These are phyloP conservation scores for Peronospora farinosa DNA, from an alignment of 352 stramenopile species.

Conservation along the genomic window DNA sequence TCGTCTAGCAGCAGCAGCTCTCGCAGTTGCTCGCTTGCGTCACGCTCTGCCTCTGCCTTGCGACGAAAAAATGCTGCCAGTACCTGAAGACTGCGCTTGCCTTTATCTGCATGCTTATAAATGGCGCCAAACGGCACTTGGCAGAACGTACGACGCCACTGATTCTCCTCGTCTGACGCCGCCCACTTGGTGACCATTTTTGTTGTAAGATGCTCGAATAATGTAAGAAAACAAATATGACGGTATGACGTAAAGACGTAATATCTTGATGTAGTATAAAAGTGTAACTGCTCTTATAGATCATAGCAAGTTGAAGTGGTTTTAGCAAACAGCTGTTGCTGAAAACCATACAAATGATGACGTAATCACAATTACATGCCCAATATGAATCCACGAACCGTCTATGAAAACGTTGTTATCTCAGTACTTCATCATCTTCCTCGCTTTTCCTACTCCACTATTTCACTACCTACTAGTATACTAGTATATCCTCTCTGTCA, in stretches of 20 bases:
- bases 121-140: conserved; percentile 77
- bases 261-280: neutral
- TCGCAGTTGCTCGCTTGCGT: conserved; percentile 54
- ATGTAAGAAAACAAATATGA: conserved; percentile 5
- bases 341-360: too few relatives aligned
- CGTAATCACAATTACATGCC: neutral
- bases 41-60: conserved; percentile 58
- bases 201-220: conserved; percentile 6
- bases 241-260: neutral
- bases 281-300: conserved; percentile 5
- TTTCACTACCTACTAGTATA: conserved; percentile 34
- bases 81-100: conserved; percentile 64
- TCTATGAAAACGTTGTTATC: conserved; percentile 18
- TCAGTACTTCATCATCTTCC: conserved; percentile 1
- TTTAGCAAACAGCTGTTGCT: conserved; percentile 1
- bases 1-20: conserved; percentile 37
- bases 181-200: conserved; percentile 23
- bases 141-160: conserved; percentile 83
- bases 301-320: conserved; percentile 14
- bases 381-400: conserved; percentile 16
- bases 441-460: conserved; percentile 26
- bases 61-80: conserved; percentile 69
- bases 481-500: conserved; percentile 4
- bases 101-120: conserved; percentile 71
- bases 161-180: conserved; percentile 65